phyloP scores from a whole-genome alignment of 2,329 filamentous ascomycete species.

The Biscogniauxia marginata region DNA sequence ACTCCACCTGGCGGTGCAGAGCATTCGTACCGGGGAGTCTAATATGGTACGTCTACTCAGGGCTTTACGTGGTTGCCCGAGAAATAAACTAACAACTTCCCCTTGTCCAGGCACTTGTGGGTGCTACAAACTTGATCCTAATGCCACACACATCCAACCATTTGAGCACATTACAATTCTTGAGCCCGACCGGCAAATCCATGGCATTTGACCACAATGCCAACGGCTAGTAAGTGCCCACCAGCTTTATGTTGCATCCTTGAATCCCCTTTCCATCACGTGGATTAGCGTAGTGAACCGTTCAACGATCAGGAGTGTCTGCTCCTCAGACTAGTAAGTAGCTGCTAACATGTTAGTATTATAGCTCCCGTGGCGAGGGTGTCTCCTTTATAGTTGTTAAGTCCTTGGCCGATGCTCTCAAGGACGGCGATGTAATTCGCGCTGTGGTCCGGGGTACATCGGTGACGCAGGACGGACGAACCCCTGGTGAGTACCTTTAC shows the following conservation, averaged over 20 bases:
- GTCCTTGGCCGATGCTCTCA: slow-evolving; percentile 43
- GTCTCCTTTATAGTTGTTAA: slow-evolving; percentile 47
- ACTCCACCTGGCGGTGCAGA: slow-evolving; percentile 39
- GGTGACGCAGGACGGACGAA: slow-evolving; percentile 45
- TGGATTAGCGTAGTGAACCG: not conserved
- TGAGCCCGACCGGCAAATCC: slow-evolving; percentile 28
- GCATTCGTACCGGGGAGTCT: slow-evolving; percentile 35
- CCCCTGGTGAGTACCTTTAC: slow-evolving; percentile 23
- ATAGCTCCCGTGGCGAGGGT: slow-evolving; percentile 47
- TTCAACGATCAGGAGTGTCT: slow-evolving; percentile 2
- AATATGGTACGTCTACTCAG: slow-evolving; percentile 23
- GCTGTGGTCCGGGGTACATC: slow-evolving; percentile 39
- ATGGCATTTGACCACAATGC: slow-evolving; percentile 30
- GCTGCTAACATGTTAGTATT: slow-evolving; percentile 40
- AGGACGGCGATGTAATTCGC: slow-evolving; percentile 43
- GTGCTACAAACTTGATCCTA: slow-evolving; percentile 29
- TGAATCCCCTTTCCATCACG: not conserved
- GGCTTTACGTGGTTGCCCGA: not conserved
- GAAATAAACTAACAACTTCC: slow-evolving; percentile 2
- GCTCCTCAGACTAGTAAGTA: slow-evolving; percentile 8
- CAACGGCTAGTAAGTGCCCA: slow-evolving; percentile 24
- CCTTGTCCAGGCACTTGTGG: slow-evolving; percentile 23
- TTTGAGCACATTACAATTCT: slow-evolving; percentile 28
- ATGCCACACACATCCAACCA: slow-evolving; percentile 32
- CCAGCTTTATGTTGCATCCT: not conserved